Percentiles rank a stretch among this genome's conserved stretches.
Conservation (phyloP, 768 basidiomycete species). For the Coprinopsis marcescibilis region DNA sequence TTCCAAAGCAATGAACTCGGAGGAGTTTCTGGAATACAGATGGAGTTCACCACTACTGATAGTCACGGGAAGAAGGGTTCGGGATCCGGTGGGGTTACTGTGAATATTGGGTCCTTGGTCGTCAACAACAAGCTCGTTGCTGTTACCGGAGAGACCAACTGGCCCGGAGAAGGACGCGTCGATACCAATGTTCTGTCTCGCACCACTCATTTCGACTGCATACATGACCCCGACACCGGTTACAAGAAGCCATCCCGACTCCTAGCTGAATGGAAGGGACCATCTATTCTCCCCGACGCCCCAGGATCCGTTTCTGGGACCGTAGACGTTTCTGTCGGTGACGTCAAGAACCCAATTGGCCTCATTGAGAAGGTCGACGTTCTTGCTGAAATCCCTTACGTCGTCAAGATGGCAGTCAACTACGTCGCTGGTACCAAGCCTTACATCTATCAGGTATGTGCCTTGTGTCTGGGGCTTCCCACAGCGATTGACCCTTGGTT, state of each 20-base stretch:
- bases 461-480: conserved; percentile 10
- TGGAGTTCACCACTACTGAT: conserved; percentile 90
- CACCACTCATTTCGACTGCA: conserved; percentile 54
- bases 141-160: conserved; percentile 77
- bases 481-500: conserved; percentile 15
- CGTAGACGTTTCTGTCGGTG: conserved; percentile 53
- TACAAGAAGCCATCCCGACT: conserved; percentile 71
- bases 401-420: conserved; percentile 87
- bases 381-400: conserved; percentile 88
- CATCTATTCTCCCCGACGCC: conserved; percentile 48
- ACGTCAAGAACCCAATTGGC: conserved; percentile 54
- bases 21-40: conserved; percentile 82
- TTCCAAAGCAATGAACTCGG: conserved; percentile 76
- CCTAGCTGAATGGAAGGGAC: conserved; percentile 72
- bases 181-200: conserved; percentile 47
- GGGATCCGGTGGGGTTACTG: conserved; percentile 77
- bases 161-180: conserved; percentile 54
- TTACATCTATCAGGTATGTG: conserved; percentile 84
- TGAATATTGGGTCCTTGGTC: conserved; percentile 84
- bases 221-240: conserved; percentile 72
- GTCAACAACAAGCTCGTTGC: conserved; percentile 69
- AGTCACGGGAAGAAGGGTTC: conserved; percentile 72
- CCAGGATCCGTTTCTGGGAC: conserved; percentile 53
- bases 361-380: conserved; percentile 93
- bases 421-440: conserved; percentile 93